A percentile compares a stretch with the other conserved stretches of the same genome.
phyloP scores from a whole-genome alignment of 345 rosid species.

The Sonneratia caseolaris region DNA sequence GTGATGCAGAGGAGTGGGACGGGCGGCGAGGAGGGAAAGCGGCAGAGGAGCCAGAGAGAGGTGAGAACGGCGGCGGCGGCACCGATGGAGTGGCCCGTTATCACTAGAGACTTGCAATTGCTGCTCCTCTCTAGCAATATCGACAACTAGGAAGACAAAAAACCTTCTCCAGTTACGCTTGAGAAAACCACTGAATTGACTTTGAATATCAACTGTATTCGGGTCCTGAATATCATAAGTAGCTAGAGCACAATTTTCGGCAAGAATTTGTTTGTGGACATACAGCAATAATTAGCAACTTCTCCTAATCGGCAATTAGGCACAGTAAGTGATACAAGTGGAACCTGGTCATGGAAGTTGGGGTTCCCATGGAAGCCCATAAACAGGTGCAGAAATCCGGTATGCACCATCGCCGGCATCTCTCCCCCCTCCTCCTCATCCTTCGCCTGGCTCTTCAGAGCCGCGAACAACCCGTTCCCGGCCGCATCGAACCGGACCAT shows the following conservation, averaged over 20 bases:
- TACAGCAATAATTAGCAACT: too few species aligned
- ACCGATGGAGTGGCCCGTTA: conserved; percentile 79
- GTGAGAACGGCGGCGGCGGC: conserved; percentile 68
- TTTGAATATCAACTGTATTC: too few species aligned
- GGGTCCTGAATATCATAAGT: too few species aligned
- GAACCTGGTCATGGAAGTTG: conserved; percentile 34
- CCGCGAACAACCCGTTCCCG: conserved; percentile 23
- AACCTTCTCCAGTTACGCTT: too few species aligned
- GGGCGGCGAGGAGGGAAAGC: conserved; percentile 12
- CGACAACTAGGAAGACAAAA: conserved; percentile 19
- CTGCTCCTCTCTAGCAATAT: conserved; percentile 13
- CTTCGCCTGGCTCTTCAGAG: conserved; percentile 12
- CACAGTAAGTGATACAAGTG: neutral
- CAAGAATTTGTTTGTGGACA: too few species aligned
- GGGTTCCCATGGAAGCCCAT: conserved; percentile 10
- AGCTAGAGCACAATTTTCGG: too few species aligned
- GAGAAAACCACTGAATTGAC: too few species aligned
- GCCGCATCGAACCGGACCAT: conserved; percentile 16
- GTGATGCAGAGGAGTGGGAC: conserved; percentile 54
- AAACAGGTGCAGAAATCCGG: conserved; percentile 31
- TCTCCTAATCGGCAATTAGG: too few species aligned
- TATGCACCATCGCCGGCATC: conserved; percentile 39
- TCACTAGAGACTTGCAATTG: conserved; percentile 34
- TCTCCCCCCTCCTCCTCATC: conserved; percentile 37
- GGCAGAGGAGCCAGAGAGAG: conserved; percentile 69